A percentile compares a stretch with the other conserved stretches of the same genome.
These are phyloP conservation scores for Aspergillus clavatus DNA, from an alignment of 2,329 filamentous ascomycete species.

Conservation along the genomic window DNA sequence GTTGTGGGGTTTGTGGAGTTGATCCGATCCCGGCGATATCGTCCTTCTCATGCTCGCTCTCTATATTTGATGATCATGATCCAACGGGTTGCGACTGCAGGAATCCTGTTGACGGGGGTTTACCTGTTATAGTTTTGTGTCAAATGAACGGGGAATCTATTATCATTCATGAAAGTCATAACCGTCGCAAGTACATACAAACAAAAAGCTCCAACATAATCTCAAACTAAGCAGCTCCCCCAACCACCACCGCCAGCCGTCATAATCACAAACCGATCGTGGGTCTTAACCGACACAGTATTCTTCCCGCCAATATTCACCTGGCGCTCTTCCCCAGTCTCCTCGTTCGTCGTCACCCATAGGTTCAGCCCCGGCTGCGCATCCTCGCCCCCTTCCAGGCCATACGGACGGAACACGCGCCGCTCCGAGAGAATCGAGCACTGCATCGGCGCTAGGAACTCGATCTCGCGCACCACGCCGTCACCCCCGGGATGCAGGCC, in stretches of 20 bases:
- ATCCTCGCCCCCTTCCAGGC: conserved; percentile 75
- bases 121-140: no score
- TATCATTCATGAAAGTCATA: no score
- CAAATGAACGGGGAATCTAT: no score
- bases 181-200: no score
- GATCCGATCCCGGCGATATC: no score
- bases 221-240: no score
- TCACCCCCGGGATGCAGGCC: conserved; percentile 69
- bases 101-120: no score
- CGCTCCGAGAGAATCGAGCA: conserved; percentile 75
- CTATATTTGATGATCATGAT: no score
- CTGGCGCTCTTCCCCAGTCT: conserved; percentile 46
- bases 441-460: conserved; percentile 76
- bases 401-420: conserved; percentile 72
- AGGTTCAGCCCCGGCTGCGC: conserved; percentile 76
- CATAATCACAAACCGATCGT: conserved; percentile 58
- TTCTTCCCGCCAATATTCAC: conserved; percentile 61
- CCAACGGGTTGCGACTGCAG: no score
- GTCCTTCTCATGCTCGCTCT: no score
- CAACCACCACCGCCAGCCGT: conserved; percentile 51
- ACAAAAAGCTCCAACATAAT: no score
- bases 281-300: conserved; percentile 55
- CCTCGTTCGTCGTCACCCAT: conserved; percentile 72
- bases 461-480: conserved; percentile 75
- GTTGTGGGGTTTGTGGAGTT: no score